Conservation (phyloP, 169 alveolate genomes). For the Theileria orientalis region DNA sequence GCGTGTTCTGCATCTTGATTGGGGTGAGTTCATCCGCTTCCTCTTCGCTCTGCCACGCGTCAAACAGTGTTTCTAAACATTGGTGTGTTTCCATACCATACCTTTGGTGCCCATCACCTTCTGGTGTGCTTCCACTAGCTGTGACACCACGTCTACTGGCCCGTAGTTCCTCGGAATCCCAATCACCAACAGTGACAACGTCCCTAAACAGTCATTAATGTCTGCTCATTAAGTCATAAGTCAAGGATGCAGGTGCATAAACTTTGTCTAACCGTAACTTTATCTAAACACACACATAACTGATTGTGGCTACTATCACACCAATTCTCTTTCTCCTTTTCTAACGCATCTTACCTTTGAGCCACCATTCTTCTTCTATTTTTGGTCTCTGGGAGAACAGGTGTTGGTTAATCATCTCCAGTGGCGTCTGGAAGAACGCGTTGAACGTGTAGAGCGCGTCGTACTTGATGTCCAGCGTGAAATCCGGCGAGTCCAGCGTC, state of each 20-base stretch:
- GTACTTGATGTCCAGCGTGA: constrained; percentile 26
- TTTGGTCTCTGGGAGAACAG: constrained; percentile 32
- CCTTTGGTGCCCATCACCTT: neutral
- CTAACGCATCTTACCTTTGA: constrained; percentile 36
- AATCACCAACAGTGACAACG: constrained; percentile 49
- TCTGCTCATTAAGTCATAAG: too few species aligned
- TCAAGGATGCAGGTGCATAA: too few species aligned
- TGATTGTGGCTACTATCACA: too few species aligned
- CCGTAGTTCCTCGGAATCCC: constrained; percentile 64
- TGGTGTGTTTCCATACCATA: neutral
- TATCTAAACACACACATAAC: too few species aligned
- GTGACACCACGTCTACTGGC: constrained; percentile 23
- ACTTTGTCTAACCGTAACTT: too few species aligned
- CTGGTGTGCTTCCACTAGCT: constrained; percentile 38
- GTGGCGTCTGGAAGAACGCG: constrained; percentile 26
- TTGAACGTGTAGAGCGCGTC: constrained; percentile 4
- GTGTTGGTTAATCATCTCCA: constrained; percentile 37
- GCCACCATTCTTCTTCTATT: constrained; percentile 57
- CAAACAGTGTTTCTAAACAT: constrained; percentile 12
- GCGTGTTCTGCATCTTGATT: neutral
- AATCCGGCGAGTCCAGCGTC: constrained; percentile 55
- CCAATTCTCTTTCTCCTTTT: too few species aligned
- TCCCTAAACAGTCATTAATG: constrained; percentile 15
- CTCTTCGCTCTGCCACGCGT: constrained; percentile 21
- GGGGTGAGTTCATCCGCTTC: neutral